A percentile compares a stretch with the other conserved stretches of the same genome.
Conservation (phyloP, 192 early-diverging fungal species). For the Entomortierella beljakovae region DNA sequence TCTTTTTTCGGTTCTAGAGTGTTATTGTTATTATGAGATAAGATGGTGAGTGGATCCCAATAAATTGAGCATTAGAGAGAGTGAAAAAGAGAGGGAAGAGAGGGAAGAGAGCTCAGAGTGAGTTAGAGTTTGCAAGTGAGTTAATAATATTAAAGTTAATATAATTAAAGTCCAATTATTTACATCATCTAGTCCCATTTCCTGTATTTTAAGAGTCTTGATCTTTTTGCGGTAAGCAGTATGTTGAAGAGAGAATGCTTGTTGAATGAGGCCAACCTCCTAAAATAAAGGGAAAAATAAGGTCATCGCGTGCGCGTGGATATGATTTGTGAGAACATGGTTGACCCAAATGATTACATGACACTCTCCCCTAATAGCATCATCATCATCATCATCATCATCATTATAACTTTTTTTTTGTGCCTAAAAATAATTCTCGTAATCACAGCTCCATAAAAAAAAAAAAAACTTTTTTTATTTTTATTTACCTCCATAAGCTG, state of each 20-base stretch:
- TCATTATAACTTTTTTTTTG: not conserved
- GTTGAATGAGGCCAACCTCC: slow-evolving; percentile 50
- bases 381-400: not conserved
- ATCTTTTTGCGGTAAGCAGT: slow-evolving; percentile 42
- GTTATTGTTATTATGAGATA: not conserved
- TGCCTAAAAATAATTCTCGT: slow-evolving; percentile 1
- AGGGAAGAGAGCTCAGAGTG: not conserved
- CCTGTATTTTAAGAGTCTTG: slow-evolving; percentile 45
- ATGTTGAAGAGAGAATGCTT: slow-evolving; percentile 38
- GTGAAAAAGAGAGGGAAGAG: not conserved
- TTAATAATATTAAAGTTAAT: not conserved
- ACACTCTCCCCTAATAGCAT: not conserved
- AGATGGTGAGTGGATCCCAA: not conserved
- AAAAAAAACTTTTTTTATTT: not conserved
- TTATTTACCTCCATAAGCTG: slow-evolving; percentile 50
- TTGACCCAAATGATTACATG: not conserved
- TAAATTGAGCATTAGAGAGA: no score
- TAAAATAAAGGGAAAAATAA: not conserved
- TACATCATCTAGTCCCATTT: slow-evolving; percentile 53
- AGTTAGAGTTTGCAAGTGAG: not conserved
- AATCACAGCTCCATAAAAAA: no score
- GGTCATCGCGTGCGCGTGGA: slow-evolving; percentile 8
- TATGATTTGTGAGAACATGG: not conserved
- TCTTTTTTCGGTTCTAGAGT: slow-evolving; percentile 52
- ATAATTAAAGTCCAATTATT: not conserved